Evolutionary conservation across 352 stramenopile genomes (phyloP), one percentile per base, ranked within the genome.

Genomic region (Globisporangium abappressorium): DNA sequence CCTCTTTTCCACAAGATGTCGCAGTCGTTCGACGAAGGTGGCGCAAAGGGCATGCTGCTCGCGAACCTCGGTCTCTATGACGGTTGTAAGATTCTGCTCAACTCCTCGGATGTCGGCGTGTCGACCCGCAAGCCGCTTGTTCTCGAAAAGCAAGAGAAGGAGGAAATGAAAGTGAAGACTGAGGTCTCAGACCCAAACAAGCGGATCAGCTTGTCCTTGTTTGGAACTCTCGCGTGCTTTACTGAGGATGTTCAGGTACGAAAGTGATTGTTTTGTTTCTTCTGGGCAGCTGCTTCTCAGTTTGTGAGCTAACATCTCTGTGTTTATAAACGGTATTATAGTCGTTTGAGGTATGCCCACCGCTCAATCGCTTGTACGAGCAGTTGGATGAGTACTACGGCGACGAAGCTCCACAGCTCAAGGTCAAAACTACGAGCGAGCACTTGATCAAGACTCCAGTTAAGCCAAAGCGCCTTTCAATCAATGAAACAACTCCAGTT

Each of bases 1-100:
- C 91, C 92, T 34, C 76, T 98, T 6, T 98, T 98, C 67, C 90
- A 96, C 77, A 96, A 97, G 68, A 97, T 98, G 88, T 94, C 84
- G 30, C 87, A 97, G 68, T 91, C 81, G 5, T 97, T 98, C 65
- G 94, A 98, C 70, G 92, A 97, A 71, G 92, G 91, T 1, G 92
- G 92, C 2, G 93, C 94, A 0, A 95, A 94, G 66, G 93, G 93
- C 12, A 95, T 98, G 90, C 70, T 98, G 26, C 72, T 98, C n/a
- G 84, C 89, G n/a, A 97, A 98, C 66, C 76, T 98, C 11, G 81
- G 85, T 24, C 79, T 95, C n/a, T 93, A 97, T 24, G 88, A 96
- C 59, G 85, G 91, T 5, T 95, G 85, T 56, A 94, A 93, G 64
- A 89, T 97, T 43, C 75, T 93, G 36, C 70, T 96, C 20, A 92